Base-by-base conservation (phyloP, 2,329 filamentous ascomycete genomes). In the Ophiocordyceps camponoti-leonardi region DNA sequence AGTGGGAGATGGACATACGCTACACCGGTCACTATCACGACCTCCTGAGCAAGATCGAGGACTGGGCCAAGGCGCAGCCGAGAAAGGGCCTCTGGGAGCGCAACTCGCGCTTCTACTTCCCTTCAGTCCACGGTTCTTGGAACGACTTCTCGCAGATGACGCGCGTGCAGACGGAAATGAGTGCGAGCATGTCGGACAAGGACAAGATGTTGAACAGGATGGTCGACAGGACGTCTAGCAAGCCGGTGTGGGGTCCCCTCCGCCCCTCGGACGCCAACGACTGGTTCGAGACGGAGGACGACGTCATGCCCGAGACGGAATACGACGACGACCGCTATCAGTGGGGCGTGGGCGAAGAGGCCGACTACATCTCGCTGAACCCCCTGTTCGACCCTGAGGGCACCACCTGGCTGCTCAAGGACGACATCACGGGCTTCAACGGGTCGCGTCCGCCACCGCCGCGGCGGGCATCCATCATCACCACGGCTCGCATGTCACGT, bases 1-100 rank as follows among this genome's bases (percentile, higher is more conserved):
- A 94, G 52, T 93, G 87, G 85, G 87, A 94, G 61, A 90, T 94
- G 81, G 87, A 94, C 56, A 78, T 88, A 41, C 80, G 86, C 28
- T 94, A 93, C 61, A 92, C 83, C 0, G 86, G 87, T 33, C 86
- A 94, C 62, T 90, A 84, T 66, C 87, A 83, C 52, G 77, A 85
- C 49, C 62, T 86, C 19, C 74, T 90, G 55, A 73, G 77, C 52
- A 81, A 81, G 57, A 66, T 86, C 35, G 72, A 77, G 54, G 65
- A 67, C 41, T 92, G 83, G 81, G 73, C 83, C 16, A 75, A 71
- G 51, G 64, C 74, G 42, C 85, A 92, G 61, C 84, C 85, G 1
- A 72, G 85, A 13, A 87, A 86, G 61, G 81, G 82, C 0, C 68
- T 90, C 0, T 92, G 85, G 84, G 84, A 90, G 58, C 77, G 85